Base-by-base conservation (phyloP, 257 asterid genomes). In the Voacanga thouarsii region DNA sequence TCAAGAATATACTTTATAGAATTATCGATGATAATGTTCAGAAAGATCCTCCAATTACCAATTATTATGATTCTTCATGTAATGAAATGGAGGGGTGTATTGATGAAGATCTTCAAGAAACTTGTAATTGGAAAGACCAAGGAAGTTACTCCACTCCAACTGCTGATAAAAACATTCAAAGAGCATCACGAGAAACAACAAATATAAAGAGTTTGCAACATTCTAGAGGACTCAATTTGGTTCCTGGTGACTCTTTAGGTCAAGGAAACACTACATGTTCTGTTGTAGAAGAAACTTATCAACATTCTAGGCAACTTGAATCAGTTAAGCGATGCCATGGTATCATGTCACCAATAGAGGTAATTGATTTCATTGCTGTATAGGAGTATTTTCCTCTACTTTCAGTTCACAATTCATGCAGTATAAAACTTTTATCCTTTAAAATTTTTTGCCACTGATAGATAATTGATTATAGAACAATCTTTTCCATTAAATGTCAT, bases 1-100 rank as follows among this genome's bases (percentile, higher is more conserved):
- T 94, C 80, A 86, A 82, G 79, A 88, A 89, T 70, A 49, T 94
- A 83, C 89, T 94, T 45, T 75, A 80, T 75, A 86, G 76, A 74
- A 80, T 92, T 78, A 81, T 60, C 55, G 75, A 79, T 74, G 87
- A 84, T n/a, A 84, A 82, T 60, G 84, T 85, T 55, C 77, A 28
- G 68, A 83, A 83, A 81, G 85, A 86, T 73, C 71, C 87, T 73
- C 65, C 81, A 11, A 57, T 74, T 26, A 74, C 79, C 74, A 78
- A 23, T 84, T 77, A 78, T 72, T 55, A 66, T 44, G 30, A 64
- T 78, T 79, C 75, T 77, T 80, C 78, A 71, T 61, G 66, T 71
- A 78, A 64, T 65, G 64, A 16, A 37, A 63, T 72, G 28, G 84
- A 85, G 79, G 89, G 80, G 65, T 81, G 80, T 60, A 77, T 45